Evolutionary conservation across 1,284 basidiomycete genomes (phyloP), one percentile per base, ranked within the genome.

Genomic region (Heterobasidion annosum): DNA sequence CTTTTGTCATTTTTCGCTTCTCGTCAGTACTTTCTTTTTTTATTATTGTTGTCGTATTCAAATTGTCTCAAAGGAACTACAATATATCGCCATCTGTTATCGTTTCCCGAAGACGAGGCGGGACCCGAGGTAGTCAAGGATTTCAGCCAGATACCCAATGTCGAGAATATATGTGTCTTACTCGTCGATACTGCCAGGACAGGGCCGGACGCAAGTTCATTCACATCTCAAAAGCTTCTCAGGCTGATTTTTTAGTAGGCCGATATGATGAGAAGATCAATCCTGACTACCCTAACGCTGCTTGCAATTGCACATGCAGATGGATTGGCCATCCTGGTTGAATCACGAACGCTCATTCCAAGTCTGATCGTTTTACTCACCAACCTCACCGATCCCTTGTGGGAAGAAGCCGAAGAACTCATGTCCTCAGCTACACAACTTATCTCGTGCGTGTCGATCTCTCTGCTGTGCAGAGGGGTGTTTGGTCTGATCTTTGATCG

Each of bases 371-470:
- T 75, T 35, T 81, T 77, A 58, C 69, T 85, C 5, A 72, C 73
- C 47, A 70, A 77, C 34, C 66, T 84, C 44, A 73, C 78, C 0
- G 71, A 71, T 1, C 72, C 76, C 0, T 65, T 89, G 10, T 90
- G 84, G 83, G 84, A 88, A 62, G 84, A 85, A 48, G 75, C 81
- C 51, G 73, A 75, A 47, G 60, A 58, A n/a, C 61, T 79, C 13
- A 65, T 73, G 46, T 60, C 62, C n/a, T 70, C 75, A n/a, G 59
- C 73, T 1, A 63, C 66, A 50, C 64, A 61, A 34, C 63, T 71
- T 35, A 62, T 67, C 16, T 68, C 68, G 83, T 83, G 60, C 54
- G 71, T 34, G 33, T 34, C 40, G 32, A 6, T n/a, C 35, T 32
- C 50, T 34, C 15, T 19, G 4, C 9, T 47, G 1, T 18, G 10